Conservation (phyloP, 768 basidiomycete species). For the Psilocybe cubensis region DNA sequence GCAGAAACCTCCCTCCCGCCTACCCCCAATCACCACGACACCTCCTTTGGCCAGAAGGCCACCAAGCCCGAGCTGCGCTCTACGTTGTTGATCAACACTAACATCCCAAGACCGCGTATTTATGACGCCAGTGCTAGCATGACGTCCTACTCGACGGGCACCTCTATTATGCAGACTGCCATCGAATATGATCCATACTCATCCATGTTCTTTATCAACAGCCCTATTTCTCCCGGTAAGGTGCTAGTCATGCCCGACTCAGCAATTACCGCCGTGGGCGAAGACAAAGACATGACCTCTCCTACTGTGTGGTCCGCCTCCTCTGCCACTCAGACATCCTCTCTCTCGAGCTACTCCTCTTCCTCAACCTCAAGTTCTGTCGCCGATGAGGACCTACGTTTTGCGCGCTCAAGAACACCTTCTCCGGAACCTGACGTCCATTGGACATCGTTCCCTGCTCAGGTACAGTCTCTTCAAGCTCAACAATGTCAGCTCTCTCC, state of each 20-base stretch:
- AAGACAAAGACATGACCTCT: slow-evolving; percentile 59
- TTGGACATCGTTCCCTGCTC: slow-evolving; percentile 34
- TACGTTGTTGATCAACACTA: slow-evolving; percentile 65
- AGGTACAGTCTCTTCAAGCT: slow-evolving; percentile 37
- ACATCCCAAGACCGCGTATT: slow-evolving; percentile 44
- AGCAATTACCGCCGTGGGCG: slow-evolving; percentile 45
- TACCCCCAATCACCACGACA: slow-evolving; percentile 58
- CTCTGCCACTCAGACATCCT: slow-evolving; percentile 46
- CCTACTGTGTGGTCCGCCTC: slow-evolving; percentile 52
- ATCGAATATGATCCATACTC: slow-evolving; percentile 67
- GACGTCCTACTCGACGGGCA: slow-evolving; percentile 48
- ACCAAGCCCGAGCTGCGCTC: slow-evolving; percentile 39
- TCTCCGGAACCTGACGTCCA: slow-evolving; percentile 32
- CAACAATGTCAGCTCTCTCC: slow-evolving; percentile 48
- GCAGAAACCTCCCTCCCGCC: slow-evolving; percentile 55
- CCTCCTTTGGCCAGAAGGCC: slow-evolving; percentile 41
- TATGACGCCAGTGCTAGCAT: slow-evolving; percentile 50
- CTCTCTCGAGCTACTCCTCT: slow-evolving; percentile 44
- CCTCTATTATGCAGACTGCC: slow-evolving; percentile 77
- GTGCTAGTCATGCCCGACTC: slow-evolving; percentile 39
- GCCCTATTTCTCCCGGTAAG: slow-evolving; percentile 42
- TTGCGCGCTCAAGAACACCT: slow-evolving; percentile 38
- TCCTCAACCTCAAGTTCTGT: slow-evolving; percentile 42
- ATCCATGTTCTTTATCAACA: slow-evolving; percentile 58
- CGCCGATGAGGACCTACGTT: slow-evolving; percentile 35